Evolutionary conservation across 1,284 basidiomycete species (phyloP), one percentile per base, ranked within the genome.

Genomic region (Vanrija humicola): DNA sequence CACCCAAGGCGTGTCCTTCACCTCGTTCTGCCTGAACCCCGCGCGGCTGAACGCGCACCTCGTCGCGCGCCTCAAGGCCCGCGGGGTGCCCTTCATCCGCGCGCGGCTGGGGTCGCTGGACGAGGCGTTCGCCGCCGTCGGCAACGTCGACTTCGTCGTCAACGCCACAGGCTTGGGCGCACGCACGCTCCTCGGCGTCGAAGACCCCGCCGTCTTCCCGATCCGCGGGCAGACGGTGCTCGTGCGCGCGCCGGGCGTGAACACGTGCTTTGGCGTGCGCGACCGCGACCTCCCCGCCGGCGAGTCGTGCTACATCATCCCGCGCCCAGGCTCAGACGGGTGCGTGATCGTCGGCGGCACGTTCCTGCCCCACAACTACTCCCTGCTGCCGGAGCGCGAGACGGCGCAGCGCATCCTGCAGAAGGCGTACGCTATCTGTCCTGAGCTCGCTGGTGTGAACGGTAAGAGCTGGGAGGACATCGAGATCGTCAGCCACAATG

Each of bases 151-250:
- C 16, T 47, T 80, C 7, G 69, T 81, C 8, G 70, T 82, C 46
- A 81, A 82, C 52, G 78, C 78, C 1, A 78, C 77, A 0, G 80
- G 79, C 5, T 60, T 69, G 2, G 88, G 88, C 12, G 83, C 89
- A 10, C 79, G 84, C 12, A 82, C 82, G 16, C 79, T 94, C 12
- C 82, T 88, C n/a, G 90, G 89, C 5, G 84, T 94, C 3, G 84
- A 89, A 61, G 88, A 91, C 68, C 78, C 79, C 50, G 75, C 77
- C 16, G 81, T 92, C 21, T 84, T 84, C 68, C 91, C 92, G 0
- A 83, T 92, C 50, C 82, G 90, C 43, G 93, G 93, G 0, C 93
- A 96, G 75, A 93, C 89, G 0, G 83, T 92, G 9, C 76, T 90
- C 25, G 79, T 90, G 14, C 77, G 82, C 51, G 87, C 89, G 0